A percentile compares a stretch with the other conserved stretches of the same genome.
Conservation (phyloP, 2,329 filamentous ascomycete genomes). For the Pleomassaria siparia region DNA sequence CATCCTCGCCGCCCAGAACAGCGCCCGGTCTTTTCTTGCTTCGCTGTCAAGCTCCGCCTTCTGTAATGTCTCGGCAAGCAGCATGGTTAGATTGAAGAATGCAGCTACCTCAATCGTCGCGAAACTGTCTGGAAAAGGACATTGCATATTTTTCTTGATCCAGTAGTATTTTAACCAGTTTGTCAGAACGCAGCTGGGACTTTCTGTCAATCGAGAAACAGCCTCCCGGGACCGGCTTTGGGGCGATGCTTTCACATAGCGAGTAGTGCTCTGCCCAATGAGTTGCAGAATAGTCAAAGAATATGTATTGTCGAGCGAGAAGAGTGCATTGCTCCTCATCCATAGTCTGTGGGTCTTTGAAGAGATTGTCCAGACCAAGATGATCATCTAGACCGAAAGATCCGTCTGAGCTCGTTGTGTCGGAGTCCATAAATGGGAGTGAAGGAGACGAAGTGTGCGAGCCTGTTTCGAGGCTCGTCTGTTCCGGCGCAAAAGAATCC, state of each 20-base stretch:
- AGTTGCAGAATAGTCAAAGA: slow-evolving; percentile 43
- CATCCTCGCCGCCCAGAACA: slow-evolving; percentile 37
- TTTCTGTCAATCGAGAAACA: slow-evolving; percentile 13
- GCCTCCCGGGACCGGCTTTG: slow-evolving; percentile 11
- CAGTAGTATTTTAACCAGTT: slow-evolving; percentile 43
- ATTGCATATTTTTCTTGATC: slow-evolving; percentile 21
- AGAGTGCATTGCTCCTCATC: slow-evolving; percentile 22
- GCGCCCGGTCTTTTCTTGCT: slow-evolving; percentile 18
- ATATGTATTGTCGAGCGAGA: slow-evolving; percentile 25
- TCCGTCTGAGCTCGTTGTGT: slow-evolving; percentile 6
- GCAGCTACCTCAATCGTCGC: slow-evolving; percentile 29
- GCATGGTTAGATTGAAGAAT: slow-evolving; percentile 34
- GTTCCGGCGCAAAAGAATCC: slow-evolving; percentile 27
- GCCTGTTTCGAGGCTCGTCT: slow-evolving; percentile 8
- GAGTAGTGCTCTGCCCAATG: slow-evolving; percentile 43
- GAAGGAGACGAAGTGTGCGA: slow-evolving; percentile 9
- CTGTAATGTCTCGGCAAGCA: slow-evolving; percentile 19
- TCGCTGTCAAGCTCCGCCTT: slow-evolving; percentile 7
- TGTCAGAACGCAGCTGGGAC: slow-evolving; percentile 12
- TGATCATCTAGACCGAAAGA: slow-evolving; percentile 11
- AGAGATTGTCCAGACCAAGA: slow-evolving; percentile 21
- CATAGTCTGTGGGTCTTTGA: slow-evolving; percentile 23
- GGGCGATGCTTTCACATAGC: slow-evolving; percentile 17
- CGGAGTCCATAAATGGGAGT: slow-evolving; percentile 7
- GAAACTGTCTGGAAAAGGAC: slow-evolving; percentile 21